Evolutionary conservation across 2,329 filamentous ascomycete genomes (phyloP), one percentile per base, ranked within the genome.

Genomic region (Neonectria faginata): DNA sequence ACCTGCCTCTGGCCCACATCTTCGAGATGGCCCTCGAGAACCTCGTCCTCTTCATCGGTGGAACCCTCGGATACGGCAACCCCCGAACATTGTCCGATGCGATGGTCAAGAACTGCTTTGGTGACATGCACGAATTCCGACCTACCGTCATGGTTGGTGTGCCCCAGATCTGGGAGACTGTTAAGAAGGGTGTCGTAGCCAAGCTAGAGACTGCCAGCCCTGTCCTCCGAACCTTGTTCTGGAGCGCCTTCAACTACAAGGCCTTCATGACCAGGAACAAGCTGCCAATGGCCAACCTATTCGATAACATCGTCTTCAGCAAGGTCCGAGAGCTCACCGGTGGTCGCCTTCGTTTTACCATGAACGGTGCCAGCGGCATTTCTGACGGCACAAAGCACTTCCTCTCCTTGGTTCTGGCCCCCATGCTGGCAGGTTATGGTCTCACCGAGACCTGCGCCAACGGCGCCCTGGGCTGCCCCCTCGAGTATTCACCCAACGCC

Each of bases 21-120:
- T 89, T 99, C 74, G 96, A 99, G 80, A 96, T 97, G 79, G 92
- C 95, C 64, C 93, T 99, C 70, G 96, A 99, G 81, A 97, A 97
- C 78, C 84, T 95, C 8, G 93, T 92, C 63, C 81, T 99, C 66
- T 96, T 90, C 81, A 92, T 95, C 84, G 96, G 96, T 71, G 94
- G 91, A 72, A 94, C 92, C 33, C 90, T 99, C 83, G 96, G 96
- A 62, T 98, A 98, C 78, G 96, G 95, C 65, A 95, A 92, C 77
- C 91, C 94, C 18, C 90, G 93, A 74, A 98, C 96, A 0, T 85
- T 99, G 60, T 92, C 94, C 8, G 95, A 98, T 76, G 81, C 84
- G 3, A 97, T 92, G 20, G 91, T 97, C 80, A 90, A 91, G 70
- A 96, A 98, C 80, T 97, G 92, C 83, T 89, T 90, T 71, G 95